Percentiles rank a stretch among this genome's conserved stretches.
Evolutionary conservation across 2,329 filamentous ascomycete genomes (phyloP).

Genomic region (Coniosporium tulheliwenetii): DNA sequence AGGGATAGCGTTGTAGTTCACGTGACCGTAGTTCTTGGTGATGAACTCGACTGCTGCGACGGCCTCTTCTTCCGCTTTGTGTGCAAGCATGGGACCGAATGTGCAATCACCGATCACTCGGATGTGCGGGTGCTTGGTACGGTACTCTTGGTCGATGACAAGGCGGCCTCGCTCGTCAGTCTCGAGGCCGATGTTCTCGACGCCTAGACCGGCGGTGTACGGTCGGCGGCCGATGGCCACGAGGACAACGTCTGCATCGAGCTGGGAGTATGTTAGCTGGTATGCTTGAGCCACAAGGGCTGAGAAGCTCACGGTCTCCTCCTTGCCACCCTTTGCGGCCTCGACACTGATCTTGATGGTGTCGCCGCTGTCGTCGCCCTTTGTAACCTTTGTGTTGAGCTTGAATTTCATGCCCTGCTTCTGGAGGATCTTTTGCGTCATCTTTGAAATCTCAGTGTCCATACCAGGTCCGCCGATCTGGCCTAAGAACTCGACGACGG

Average conservation of each 20-base stretch:
- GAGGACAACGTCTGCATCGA: slow-evolving; percentile 89
- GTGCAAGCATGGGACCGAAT: slow-evolving; percentile 96
- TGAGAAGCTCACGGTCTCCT: slow-evolving; percentile 54
- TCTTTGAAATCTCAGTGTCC: slow-evolving; percentile 87
- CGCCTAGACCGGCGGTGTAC: slow-evolving; percentile 78
- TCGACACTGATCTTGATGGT: slow-evolving; percentile 73
- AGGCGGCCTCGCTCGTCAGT: slow-evolving; percentile 85
- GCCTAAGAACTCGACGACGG: slow-evolving; percentile 88
- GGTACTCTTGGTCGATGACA: slow-evolving; percentile 97
- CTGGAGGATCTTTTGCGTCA: slow-evolving; percentile 76
- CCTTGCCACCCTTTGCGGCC: slow-evolving; percentile 89
- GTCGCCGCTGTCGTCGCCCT: slow-evolving; percentile 66
- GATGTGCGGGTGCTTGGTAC: slow-evolving; percentile 94
- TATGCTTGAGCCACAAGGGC: slow-evolving; percentile 7
- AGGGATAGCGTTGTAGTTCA: slow-evolving; percentile 96
- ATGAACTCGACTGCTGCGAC: slow-evolving; percentile 94
- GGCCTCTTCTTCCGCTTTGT: slow-evolving; percentile 98
- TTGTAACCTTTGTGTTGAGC: slow-evolving; percentile 85
- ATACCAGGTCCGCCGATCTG: slow-evolving; percentile 97
- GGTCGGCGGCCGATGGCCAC: slow-evolving; percentile 93
- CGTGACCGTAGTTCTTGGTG: slow-evolving; percentile 93
- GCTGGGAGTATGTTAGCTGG: slow-evolving; percentile 30
- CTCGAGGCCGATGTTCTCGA: slow-evolving; percentile 89
- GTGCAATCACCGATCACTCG: slow-evolving; percentile 92
- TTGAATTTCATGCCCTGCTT: slow-evolving; percentile 99